A percentile compares a stretch with the other conserved stretches of the same genome.
phyloP scores from a whole-genome alignment of 2,329 filamentous ascomycete genomes.

The Hyphodiscus sp. region DNA sequence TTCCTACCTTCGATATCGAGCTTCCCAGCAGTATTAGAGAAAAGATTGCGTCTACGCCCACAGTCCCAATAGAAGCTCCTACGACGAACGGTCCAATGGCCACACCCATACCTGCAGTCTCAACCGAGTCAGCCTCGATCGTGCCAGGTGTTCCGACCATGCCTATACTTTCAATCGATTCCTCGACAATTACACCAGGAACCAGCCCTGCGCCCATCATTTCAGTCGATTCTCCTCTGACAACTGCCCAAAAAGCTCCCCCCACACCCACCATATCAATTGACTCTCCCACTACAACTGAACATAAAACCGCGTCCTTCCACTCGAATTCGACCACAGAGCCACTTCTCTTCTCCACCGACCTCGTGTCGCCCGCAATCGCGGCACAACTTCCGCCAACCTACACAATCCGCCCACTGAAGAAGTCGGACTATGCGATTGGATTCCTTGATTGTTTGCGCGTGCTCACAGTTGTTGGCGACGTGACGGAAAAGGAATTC shows the following conservation, averaged over 20 bases:
- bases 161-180: too few species aligned
- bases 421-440: constrained; percentile 66
- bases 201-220: too few species aligned
- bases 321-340: not conserved
- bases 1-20: not conserved
- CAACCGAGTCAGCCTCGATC: too few species aligned
- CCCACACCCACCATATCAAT: not conserved
- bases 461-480: constrained; percentile 88
- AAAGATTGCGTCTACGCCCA: too few species aligned
- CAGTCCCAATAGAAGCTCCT: too few species aligned
- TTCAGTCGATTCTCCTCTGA: too few species aligned
- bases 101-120: too few species aligned
- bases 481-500: constrained; percentile 71
- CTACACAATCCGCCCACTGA: constrained; percentile 77
- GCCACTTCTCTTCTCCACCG: constrained; percentile 60
- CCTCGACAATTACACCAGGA: too few species aligned
- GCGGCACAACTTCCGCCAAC: constrained; percentile 66
- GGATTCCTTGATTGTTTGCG: constrained; percentile 89
- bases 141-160: too few species aligned
- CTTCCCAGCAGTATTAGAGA: too few species aligned
- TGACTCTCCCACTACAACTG: not conserved
- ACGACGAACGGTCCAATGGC: too few species aligned
- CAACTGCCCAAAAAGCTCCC: too few species aligned
- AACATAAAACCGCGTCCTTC: not conserved
- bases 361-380: constrained; percentile 73